Evolutionary conservation across 1,284 basidiomycete species (phyloP), one percentile per base, ranked within the genome.

Genomic region (Ustilago vetiveriae): DNA sequence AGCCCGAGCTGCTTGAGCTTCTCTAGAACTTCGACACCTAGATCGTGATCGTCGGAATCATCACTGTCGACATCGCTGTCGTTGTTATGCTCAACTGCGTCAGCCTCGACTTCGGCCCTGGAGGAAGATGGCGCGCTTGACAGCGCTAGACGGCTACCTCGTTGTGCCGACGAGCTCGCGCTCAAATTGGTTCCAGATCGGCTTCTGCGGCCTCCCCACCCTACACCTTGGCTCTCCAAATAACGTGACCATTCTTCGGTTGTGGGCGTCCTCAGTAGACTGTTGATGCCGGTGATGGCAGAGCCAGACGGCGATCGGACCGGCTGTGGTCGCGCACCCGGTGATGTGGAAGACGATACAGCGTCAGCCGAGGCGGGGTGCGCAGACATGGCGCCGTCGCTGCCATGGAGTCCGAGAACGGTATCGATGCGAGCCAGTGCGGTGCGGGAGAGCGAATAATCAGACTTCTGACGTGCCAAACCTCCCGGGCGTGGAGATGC

Each of bases 211-310:
- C 66, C 62, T 14, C 44, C 47, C 27, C 63, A 23, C 9, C 58
- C 67, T 7, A 78, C 62, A 11, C 71, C 75, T 44, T 78, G 73
- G 27, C 68, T 72, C 36, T 76, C 75, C 11, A 78, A 51, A 37
- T 60, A 78, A 6, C 76, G 57, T 14, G 72, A 74, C 76, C 76
- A 78, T 40, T 78, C 76, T 43, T 78, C 76, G 21, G 75, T 78
- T 13, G 76, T 78, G 5, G 76, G 76, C 35, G 76, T 78, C 19
- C 75, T 53, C 3, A 77, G 51, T 17, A 78, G 49, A 21, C 70
- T 59, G 17, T 30, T 57, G 16, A 46, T 44, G 16, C 51, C 52
- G 9, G 38, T 6, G 35, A 69, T 51, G 21, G 36, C 50, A 6
- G 59, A 47, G 44, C 50, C 54, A 11, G 66, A 69, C 3, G 66